Percentiles rank a stretch among this genome's conserved stretches.
Evolutionary conservation across 176 grass and related monocot species (phyloP).

Genomic region (Ampelocalamus luodianensis): DNA sequence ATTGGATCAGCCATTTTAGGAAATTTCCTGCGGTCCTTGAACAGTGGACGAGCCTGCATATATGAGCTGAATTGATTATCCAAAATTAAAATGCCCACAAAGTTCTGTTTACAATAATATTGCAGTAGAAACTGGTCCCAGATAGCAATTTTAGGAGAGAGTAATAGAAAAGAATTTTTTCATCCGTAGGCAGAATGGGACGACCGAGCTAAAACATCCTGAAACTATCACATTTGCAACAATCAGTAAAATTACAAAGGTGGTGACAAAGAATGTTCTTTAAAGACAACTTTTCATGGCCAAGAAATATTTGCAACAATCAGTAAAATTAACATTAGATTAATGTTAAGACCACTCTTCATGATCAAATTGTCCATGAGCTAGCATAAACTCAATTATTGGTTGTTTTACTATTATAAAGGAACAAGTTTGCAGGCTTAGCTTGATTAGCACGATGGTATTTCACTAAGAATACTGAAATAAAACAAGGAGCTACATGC

Average conservation of each 20-base stretch:
- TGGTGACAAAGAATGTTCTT: background rate
- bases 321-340: background rate
- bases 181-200: background rate
- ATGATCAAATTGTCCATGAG: background rate
- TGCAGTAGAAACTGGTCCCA: background rate
- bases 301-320: background rate
- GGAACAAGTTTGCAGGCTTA: background rate
- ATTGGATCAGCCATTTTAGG: conserved; percentile 96
- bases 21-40: conserved; percentile 93
- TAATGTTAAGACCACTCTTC: background rate
- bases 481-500: background rate
- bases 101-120: background rate
- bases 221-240: background rate
- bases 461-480: conserved; percentile 19
- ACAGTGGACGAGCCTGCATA: conserved; percentile 92
- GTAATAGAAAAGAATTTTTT: background rate
- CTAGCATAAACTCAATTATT: background rate
- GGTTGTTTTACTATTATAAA: background rate
- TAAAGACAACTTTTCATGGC: background rate
- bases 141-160: background rate
- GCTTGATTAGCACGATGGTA: background rate
- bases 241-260: background rate
- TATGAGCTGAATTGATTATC: conserved; percentile 31
- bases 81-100: conserved; percentile 22
- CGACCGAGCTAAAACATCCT: background rate